These are phyloP conservation scores for Dendrostoma leiphaemia DNA, from an alignment of 2,329 filamentous ascomycete genomes.

Conservation along the genomic window DNA sequence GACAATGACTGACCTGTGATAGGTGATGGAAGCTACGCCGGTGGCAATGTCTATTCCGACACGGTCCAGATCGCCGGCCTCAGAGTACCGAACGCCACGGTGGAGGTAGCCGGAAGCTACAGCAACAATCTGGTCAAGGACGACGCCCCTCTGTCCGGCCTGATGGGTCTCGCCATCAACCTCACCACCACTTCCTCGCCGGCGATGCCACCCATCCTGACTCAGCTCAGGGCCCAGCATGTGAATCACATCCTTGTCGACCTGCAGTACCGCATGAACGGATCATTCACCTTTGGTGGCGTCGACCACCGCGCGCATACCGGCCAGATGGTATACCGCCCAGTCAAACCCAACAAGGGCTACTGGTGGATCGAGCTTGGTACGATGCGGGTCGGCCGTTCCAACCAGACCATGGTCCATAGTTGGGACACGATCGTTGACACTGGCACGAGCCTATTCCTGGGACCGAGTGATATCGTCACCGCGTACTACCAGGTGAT, in stretches of 20 bases:
- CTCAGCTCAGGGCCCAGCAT: constrained; percentile 38
- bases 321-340: constrained; percentile 41
- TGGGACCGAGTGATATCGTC: constrained; percentile 56
- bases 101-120: constrained; percentile 47
- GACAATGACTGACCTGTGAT: constrained; percentile 5
- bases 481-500: constrained; percentile 59
- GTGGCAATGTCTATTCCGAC: constrained; percentile 51
- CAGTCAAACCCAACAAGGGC: constrained; percentile 50
- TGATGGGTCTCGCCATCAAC: constrained; percentile 51
- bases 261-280: constrained; percentile 44
- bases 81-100: constrained; percentile 40
- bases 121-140: constrained; percentile 39
- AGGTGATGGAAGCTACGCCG: constrained; percentile 44
- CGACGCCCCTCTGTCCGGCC: constrained; percentile 43
- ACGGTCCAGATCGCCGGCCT: constrained; percentile 45
- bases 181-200: constrained; percentile 43
- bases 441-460: constrained; percentile 67
- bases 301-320: constrained; percentile 39
- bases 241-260: constrained; percentile 48
- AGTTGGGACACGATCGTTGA: constrained; percentile 58
- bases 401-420: constrained; percentile 35
- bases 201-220: constrained; percentile 41
- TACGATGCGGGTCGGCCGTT: constrained; percentile 32
- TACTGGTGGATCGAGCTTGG: constrained; percentile 39
- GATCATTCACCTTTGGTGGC: constrained; percentile 51